Percentiles rank a stretch among this genome's conserved stretches.
Evolutionary conservation across 257 asterid genomes (phyloP).

Genomic region (Schizonepeta tenuifolia): DNA sequence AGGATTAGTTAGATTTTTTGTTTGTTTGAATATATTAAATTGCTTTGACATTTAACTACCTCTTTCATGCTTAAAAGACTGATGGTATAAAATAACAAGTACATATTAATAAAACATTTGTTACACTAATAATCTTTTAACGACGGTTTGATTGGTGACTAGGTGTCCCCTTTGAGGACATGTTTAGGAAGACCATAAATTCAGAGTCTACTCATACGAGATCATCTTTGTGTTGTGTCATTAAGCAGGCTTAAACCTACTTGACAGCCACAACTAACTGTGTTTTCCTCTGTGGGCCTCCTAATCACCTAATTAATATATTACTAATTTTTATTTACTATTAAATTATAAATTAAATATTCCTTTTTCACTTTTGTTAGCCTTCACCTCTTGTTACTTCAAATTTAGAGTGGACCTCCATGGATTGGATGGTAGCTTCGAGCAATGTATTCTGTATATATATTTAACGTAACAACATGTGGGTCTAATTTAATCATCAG

Average conservation of each 20-base stretch:
- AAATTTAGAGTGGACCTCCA: background rate
- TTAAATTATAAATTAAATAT: too few species aligned
- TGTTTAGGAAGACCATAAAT: constrained; percentile 4
- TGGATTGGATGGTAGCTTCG: too few species aligned
- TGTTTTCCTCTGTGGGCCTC: constrained; percentile 14
- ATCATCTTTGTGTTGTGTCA: constrained; percentile 42
- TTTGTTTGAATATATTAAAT: background rate
- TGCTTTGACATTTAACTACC: constrained; percentile 29
- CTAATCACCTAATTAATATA: too few species aligned
- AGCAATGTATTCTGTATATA: too few species aligned
- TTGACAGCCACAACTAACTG: constrained; percentile 35
- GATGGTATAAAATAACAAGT: background rate
- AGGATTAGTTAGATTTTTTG: constrained; percentile 37
- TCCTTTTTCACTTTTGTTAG: too few species aligned
- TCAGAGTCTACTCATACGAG: constrained; percentile 10
- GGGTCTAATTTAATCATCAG: too few species aligned
- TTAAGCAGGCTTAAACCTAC: constrained; percentile 60
- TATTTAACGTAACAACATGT: too few species aligned
- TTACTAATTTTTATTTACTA: too few species aligned
- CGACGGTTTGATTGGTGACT: constrained; percentile 10
- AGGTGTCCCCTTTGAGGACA: constrained; percentile 28
- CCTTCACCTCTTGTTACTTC: background rate
- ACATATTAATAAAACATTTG: constrained; percentile 11
- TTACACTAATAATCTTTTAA: background rate
- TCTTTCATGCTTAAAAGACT: constrained; percentile 19